These are phyloP conservation scores for Trichophyton simii DNA, from an alignment of 2,329 filamentous ascomycete genomes.

Conservation along the genomic window DNA sequence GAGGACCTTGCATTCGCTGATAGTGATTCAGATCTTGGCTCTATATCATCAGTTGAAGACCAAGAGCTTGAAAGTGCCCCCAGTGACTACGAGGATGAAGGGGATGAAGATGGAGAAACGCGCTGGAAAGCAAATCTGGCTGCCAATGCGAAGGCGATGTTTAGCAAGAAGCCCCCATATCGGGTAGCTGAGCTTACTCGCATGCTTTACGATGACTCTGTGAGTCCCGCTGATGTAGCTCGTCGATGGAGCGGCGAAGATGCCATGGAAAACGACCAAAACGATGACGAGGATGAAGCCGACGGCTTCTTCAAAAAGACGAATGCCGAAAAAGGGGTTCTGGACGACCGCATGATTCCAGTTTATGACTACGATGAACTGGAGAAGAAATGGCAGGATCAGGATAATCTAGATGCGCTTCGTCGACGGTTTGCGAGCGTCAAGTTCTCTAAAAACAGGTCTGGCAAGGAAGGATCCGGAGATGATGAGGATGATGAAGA, in stretches of 20 bases:
- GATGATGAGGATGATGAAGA: slow-evolving; percentile 39
- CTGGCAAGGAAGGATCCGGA: slow-evolving; percentile 39
- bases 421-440: slow-evolving; percentile 63
- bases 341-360: slow-evolving; percentile 69
- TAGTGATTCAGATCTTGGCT: slow-evolving; percentile 91
- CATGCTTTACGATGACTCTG: slow-evolving; percentile 73
- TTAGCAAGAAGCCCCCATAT: slow-evolving; percentile 58
- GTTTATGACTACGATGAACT: slow-evolving; percentile 67
- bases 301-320: slow-evolving; percentile 53
- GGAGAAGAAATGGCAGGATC: slow-evolving; percentile 71
- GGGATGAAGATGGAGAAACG: slow-evolving; percentile 60
- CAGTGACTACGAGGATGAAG: slow-evolving; percentile 45
- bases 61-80: slow-evolving; percentile 40
- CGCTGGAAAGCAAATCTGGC: slow-evolving; percentile 83
- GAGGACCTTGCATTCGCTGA: slow-evolving; percentile 85
- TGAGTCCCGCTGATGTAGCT: slow-evolving; percentile 64
- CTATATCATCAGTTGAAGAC: slow-evolving; percentile 55
- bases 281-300: slow-evolving; percentile 44
- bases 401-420: slow-evolving; percentile 63
- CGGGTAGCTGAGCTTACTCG: slow-evolving; percentile 71
- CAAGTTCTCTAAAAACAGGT: slow-evolving; percentile 46
- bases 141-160: slow-evolving; percentile 59
- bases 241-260: slow-evolving; percentile 61
- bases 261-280: slow-evolving; percentile 33
- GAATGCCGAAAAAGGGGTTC: slow-evolving; percentile 36